Evolutionary conservation across 805 yeast species (phyloP).

Genomic region (Kodamaea restingae): DNA sequence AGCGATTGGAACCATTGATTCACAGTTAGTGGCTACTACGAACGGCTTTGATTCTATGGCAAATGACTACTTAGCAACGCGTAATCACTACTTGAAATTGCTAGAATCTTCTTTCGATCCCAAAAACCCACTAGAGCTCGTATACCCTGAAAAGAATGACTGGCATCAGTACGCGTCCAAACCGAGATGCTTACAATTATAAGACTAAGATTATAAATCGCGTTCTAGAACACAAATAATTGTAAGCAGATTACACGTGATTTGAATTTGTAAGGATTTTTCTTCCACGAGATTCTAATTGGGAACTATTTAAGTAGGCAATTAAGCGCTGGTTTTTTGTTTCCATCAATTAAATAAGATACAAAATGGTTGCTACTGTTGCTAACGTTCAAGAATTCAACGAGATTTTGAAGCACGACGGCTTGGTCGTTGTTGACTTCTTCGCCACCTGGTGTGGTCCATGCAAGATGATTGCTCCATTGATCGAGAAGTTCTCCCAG

Average conservation of each 20-base stretch:
- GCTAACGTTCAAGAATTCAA: constrained; percentile 54
- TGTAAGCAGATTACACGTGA: constrained; percentile 7
- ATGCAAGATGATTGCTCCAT: constrained; percentile 95
- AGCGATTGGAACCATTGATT: neutral
- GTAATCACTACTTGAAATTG: neutral
- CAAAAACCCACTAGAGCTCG: neutral
- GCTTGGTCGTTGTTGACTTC: constrained; percentile 89
- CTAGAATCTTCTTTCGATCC: constrained; percentile 1
- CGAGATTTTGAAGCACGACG: constrained; percentile 55
- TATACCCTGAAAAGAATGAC: neutral
- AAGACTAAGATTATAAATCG: no score
- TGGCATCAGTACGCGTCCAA: neutral
- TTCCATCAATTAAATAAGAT: neutral
- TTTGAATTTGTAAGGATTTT: constrained; percentile 1
- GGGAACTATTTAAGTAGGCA: constrained; percentile 2
- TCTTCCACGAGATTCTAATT: constrained; percentile 1
- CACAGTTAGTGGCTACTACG: neutral
- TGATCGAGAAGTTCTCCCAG: constrained; percentile 74
- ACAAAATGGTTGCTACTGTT: constrained; percentile 36
- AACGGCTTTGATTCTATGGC: constrained; percentile 1
- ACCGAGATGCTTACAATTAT: no score
- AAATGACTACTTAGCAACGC: neutral
- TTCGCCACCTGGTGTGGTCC: constrained; percentile 99
- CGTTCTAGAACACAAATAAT: neutral
- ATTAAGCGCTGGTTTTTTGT: neutral